phyloP scores from a whole-genome alignment of 2,329 filamentous ascomycete genomes.

The Aspergillus oerlinghausenensis region DNA sequence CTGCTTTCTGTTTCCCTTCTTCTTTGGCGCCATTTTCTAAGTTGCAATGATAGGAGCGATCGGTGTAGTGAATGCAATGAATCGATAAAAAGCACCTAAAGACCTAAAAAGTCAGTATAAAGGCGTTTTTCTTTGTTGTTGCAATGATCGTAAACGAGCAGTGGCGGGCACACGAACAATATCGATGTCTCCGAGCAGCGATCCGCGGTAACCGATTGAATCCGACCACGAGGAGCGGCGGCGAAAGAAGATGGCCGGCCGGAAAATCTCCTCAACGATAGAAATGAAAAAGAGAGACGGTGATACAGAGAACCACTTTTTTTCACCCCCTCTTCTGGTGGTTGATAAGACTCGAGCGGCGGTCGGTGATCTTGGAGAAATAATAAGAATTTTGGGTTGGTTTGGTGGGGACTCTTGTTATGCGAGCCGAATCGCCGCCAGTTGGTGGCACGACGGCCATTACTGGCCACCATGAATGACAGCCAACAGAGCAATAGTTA shows the following conservation, averaged over 20 bases:
- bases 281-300: background rate
- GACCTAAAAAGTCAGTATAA: background rate
- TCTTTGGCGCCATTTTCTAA: conserved; percentile 78
- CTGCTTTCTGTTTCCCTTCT: conserved; percentile 82
- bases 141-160: background rate
- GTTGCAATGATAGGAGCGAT: background rate
- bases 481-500: background rate
- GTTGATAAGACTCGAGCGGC: conserved; percentile 11
- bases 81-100: background rate
- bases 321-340: conserved; percentile 8
- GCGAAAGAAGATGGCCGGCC: background rate
- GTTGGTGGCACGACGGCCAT: conserved; percentile 1
- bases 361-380: conserved; percentile 7
- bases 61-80: background rate
- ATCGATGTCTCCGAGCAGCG: background rate
- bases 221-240: background rate
- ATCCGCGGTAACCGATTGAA: background rate
- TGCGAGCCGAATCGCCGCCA: conserved; percentile 4
- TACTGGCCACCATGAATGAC: background rate
- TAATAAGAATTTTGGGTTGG: conserved; percentile 21
- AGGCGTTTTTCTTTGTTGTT: background rate
- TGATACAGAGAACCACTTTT: conserved; percentile 2
- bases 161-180: conserved; percentile 10
- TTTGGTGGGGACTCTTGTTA: conserved; percentile 17
- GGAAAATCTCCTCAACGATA: background rate